Base-by-base conservation (phyloP, 176 grass and related monocot genomes). In the Calamus simplicifolius region DNA sequence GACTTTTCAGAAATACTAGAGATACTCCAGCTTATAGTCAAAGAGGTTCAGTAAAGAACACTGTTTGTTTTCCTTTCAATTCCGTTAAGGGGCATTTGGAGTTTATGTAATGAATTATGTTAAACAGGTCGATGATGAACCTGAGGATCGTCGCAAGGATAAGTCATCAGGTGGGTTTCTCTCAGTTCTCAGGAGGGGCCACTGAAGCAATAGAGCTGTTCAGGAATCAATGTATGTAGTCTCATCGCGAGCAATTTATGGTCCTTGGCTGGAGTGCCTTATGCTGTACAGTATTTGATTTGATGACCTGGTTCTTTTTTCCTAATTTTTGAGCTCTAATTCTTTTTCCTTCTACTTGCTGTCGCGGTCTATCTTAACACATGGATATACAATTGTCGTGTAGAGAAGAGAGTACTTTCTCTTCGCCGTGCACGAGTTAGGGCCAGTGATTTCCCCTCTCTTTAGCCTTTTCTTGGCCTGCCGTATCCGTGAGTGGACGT, bases 1-100 rank as follows among this genome's bases (percentile, higher is more conserved):
- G 83, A 85, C 15, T 94, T 94, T 50, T 72, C 77, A 28, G 89
- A 94, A 75, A 79, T 94, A 55, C 49, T 88, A 28, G 84, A 81
- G 50, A 81, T 79, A 61, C 50, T 94, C 15, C 70, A 81, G 25
- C 29, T 56, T 19, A 81, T 88, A 66, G 76, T 54, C 64, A 80
- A 81, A 55, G 77, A 88, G 84, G 89, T 87, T 8, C 10, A 3
- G 35, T 43, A 48, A 25, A 13, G 8, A 56, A 48, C 56, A 63
- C 18, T 68, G 14, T 28, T 58, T 43, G 29, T 4, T 25, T 17
- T 19, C 27, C 57, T 19, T 26, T 54, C 10, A 73, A 27, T 17
- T 54, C 54, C 21, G 8, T 19, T 29, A 31, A 4, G 5, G 50
- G 8, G 56, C 19, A 17, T 43, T 28, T 15, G 19, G 1, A 27